Evolutionary conservation across 179 eudicot species (phyloP).

Genomic region (Vitellaria paradoxa): DNA sequence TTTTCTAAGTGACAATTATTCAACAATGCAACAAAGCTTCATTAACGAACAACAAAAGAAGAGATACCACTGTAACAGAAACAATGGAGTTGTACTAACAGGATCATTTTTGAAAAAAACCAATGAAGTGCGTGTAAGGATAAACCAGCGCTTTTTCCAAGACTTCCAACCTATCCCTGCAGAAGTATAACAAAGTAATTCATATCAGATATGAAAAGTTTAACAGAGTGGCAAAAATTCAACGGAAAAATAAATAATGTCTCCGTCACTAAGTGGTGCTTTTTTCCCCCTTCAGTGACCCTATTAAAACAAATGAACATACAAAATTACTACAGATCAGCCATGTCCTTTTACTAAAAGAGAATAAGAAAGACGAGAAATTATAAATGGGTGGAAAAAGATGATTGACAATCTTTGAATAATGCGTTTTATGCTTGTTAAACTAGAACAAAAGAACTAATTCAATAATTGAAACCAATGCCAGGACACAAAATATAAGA

Average conservation of each 20-base stretch:
- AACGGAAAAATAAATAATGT: neutral
- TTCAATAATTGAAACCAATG: too few species aligned
- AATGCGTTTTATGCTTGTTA: too few species aligned
- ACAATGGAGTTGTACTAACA: conserved; percentile 41
- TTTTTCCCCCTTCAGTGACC: too few species aligned
- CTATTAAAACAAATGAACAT: too few species aligned
- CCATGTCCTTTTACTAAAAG: too few species aligned
- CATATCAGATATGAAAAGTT: neutral
- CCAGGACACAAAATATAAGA: too few species aligned
- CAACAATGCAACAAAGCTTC: neutral
- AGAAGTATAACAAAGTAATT: conserved; percentile 12
- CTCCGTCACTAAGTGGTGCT: neutral
- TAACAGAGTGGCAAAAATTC: neutral
- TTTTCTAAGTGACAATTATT: neutral
- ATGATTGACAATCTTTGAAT: too few species aligned
- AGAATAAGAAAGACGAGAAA: too few species aligned
- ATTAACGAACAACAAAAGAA: neutral
- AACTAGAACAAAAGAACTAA: too few species aligned
- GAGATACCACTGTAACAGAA: conserved; percentile 11
- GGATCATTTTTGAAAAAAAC: conserved; percentile 99
- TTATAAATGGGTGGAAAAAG: too few species aligned
- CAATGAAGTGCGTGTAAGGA: conserved; percentile 92
- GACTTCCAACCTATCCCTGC: conserved; percentile 99
- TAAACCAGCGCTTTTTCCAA: conserved; percentile 99
- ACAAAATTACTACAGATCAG: too few species aligned